Evolutionary conservation across 257 asterid genomes (phyloP), one percentile per base, ranked within the genome.

Genomic region (Nicotiana paniculata): DNA sequence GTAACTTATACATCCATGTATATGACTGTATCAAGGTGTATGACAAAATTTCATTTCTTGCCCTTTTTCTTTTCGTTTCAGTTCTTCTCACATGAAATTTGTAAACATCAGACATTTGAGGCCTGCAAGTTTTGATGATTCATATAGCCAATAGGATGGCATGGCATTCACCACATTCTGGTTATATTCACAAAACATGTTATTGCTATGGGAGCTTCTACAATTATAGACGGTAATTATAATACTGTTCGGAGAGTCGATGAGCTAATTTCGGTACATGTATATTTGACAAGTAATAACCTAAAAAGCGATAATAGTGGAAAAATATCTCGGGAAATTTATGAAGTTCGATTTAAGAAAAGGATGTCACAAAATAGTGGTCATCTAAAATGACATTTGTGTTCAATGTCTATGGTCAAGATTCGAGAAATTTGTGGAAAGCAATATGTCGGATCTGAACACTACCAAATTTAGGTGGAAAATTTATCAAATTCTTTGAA

Each of bases 1-100:
- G 79, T 43, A 9, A 48, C 62, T 66, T 81, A 35, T 62, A 81
- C 43, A 54, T 77, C 24, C 65, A 61, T 89, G 93, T 90, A 88
- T 78, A 85, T 81, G 77, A 54, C 66, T 48, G 28, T 75, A 53
- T 26, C 46, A 26, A 75, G 10, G 46, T 75, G 80, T 53, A 75
- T 75, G 80, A 75, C 80, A 53, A 43, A 70, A 13, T 75, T 51
- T 75, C 1, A 28, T 16, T 26, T 75, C 8, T 28, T 0, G 80
- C 21, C 43, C 43, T 3, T 15, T 75, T 17, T 28, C 8, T 75
- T 51, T 75, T 0, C 8, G 2, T 6, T 43, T 75, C 80, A 53
- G 28, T 75, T 72, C 8, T 43, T 26, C 9, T 75, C 28, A 28
- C 80, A 15, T 2, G 64, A 28, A 75, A 75, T 75, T 51, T 75